Evolutionary conservation across 148 eudicot species (phyloP), one percentile per base, ranked within the genome.

Genomic region (Spergularia bocconei): DNA sequence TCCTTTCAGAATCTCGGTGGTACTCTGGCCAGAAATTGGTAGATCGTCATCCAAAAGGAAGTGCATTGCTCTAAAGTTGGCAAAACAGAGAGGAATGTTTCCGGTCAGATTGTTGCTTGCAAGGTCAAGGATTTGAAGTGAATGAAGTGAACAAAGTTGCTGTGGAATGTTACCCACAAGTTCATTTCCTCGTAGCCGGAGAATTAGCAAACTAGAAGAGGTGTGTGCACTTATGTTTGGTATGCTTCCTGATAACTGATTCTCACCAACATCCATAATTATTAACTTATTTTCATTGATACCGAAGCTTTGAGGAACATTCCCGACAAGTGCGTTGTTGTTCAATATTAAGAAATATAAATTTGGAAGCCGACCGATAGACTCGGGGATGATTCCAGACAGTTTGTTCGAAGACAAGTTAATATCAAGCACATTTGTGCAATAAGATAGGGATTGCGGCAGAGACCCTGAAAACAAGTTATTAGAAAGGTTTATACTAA

Each of bases 221-320:
- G 17, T 63, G 15, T 71, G 14, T 39, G 57, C 69, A 17, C 63
- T 63, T 71, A 70, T 77, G 13, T 7, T 15, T 0, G 86, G 88
- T 21, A 87, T 52, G 13, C 16, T 65, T 9, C 87, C 85, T 0
- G 67, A 55, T 11, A 87, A 64, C 7, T 29, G 66, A 17, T 87
- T 85, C 14, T 82, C 85, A 6, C 91, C 85, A 6, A 89, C 58
- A 58, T 89, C 89, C 44, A 84, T 13, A 17, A 75, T 25, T 23
- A 4, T 3, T 69, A 85, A 19, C 0, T 63, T 7, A 0, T 58
- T 71, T n/a, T 64, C 77, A 0, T 67, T 39, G 2, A 2, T 17
- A 29, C 33, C 33, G n/a, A 78, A 62, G 0, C 66, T 64, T 2
- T 47, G 5, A 44, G 86, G 85, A 3, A 83, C 11, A 7, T 77